Evolutionary conservation across 306 rosid genomes (phyloP).

Genomic region (Cicer pinnatifidum): DNA sequence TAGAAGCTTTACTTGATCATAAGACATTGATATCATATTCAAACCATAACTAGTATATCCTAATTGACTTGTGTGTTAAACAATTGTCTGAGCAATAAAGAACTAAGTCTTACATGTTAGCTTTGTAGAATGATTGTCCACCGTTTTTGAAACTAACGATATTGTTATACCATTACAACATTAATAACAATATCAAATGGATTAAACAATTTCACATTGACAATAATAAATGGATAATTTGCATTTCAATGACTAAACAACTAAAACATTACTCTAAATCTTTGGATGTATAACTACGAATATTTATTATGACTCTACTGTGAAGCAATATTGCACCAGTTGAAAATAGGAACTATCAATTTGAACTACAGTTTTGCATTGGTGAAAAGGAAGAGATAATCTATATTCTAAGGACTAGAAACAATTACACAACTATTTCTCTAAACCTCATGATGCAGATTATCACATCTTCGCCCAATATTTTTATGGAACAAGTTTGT

Average conservation of each 20-base stretch:
- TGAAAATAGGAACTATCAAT: not conserved
- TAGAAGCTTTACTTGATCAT: no score
- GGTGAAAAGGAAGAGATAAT: slow-evolving; percentile 36
- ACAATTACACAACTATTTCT: slow-evolving; percentile 24
- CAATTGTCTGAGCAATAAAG: no score
- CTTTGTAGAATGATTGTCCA: not conserved
- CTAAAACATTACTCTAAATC: slow-evolving; percentile 49
- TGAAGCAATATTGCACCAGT: not conserved
- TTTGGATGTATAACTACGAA: slow-evolving; percentile 45
- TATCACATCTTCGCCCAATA: slow-evolving; percentile 26
- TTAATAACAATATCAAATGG: slow-evolving; percentile 15
- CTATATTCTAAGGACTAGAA: slow-evolving; percentile 29
- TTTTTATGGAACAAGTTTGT: not conserved
- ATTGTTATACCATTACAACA: slow-evolving; percentile 16
- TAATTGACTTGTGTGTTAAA: no score
- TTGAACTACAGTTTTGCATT: slow-evolving; percentile 21
- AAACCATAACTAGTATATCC: no score
- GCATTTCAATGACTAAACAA: slow-evolving; percentile 31
- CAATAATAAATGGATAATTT: slow-evolving; percentile 34
- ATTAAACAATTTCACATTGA: slow-evolving; percentile 42
- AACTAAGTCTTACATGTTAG: no score
- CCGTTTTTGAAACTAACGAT: not conserved
- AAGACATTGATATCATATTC: no score
- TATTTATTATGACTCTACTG: not conserved
- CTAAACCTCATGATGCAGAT: slow-evolving; percentile 59